These are phyloP conservation scores for Pseudogymnoascus sp. DNA, from an alignment of 2,329 filamentous ascomycete genomes.

Conservation along the genomic window DNA sequence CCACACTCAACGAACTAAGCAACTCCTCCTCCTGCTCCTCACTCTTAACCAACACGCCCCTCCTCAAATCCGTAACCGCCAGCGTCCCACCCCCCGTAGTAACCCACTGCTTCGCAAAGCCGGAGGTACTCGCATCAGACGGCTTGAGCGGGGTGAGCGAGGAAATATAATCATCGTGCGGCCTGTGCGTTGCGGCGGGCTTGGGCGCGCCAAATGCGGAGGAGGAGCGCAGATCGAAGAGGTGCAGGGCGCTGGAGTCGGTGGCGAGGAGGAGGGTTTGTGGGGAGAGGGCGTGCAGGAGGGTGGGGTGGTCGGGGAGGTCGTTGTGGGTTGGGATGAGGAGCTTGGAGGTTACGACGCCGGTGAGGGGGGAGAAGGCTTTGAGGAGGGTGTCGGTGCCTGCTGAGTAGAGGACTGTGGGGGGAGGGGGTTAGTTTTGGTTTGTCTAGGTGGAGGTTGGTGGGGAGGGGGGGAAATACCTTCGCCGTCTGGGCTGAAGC, in stretches of 20 bases:
- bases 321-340: constrained; percentile 52
- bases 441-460: too few species aligned
- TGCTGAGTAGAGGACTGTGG: constrained; percentile 50
- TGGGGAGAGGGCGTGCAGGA: constrained; percentile 76
- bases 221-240: constrained; percentile 69
- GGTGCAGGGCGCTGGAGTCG: constrained; percentile 81
- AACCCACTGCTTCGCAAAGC: constrained; percentile 90
- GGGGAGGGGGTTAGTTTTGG: constrained; percentile 13
- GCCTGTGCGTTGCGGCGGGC: constrained; percentile 72
- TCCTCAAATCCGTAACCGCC: constrained; percentile 78
- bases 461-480: constrained; percentile 36
- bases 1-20: constrained; percentile 70
- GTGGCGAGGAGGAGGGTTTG: constrained; percentile 84
- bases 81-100: constrained; percentile 88
- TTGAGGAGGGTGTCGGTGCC: constrained; percentile 53
- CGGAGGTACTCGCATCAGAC: constrained; percentile 71
- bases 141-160: constrained; percentile 78
- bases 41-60: constrained; percentile 78
- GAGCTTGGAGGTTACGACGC: constrained; percentile 73
- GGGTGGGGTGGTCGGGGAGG: constrained; percentile 59
- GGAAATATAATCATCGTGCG: constrained; percentile 89
- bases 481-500: constrained; percentile 70
- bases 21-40: constrained; percentile 95
- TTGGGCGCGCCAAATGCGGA: constrained; percentile 47
- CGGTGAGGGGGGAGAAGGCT: constrained; percentile 49